These are phyloP conservation scores for Paspalum vaginatum DNA, from an alignment of 176 grass and related monocot genomes.

Conservation along the genomic window DNA sequence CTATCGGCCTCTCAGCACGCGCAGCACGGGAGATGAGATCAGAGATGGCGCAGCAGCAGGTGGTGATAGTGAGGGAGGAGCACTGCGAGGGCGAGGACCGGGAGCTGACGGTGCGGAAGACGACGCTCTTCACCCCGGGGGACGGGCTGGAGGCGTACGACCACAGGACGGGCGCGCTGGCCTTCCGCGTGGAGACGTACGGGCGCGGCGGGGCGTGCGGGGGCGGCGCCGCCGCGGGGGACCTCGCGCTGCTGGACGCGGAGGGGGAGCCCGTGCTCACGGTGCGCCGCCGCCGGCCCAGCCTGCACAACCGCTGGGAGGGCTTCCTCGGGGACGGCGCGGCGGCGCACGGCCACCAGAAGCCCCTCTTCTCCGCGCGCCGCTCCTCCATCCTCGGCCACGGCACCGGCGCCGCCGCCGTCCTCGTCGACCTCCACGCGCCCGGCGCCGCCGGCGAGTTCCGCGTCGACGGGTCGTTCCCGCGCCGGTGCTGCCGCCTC, in stretches of 20 bases:
- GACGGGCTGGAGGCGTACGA: slow-evolving; percentile 94
- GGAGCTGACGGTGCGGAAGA: slow-evolving; percentile 96
- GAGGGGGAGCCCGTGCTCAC: slow-evolving; percentile 66
- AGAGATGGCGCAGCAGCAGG: neutral
- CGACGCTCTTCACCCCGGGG: slow-evolving; percentile 71
- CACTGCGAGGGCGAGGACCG: slow-evolving; percentile 64
- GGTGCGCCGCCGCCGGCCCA: slow-evolving; percentile 73
- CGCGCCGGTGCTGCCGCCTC: slow-evolving; percentile 74
- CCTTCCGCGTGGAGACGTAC: slow-evolving; percentile 91
- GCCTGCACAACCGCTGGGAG: slow-evolving; percentile 94
- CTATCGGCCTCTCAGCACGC: too few relatives aligned
- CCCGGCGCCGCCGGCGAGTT: slow-evolving; percentile 44
- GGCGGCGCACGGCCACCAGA: slow-evolving; percentile 38
- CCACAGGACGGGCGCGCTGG: slow-evolving; percentile 69
- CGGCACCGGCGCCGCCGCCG: slow-evolving; percentile 48
- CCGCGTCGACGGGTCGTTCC: slow-evolving; percentile 83
- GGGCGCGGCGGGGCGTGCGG: slow-evolving; percentile 44
- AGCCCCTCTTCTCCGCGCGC: slow-evolving; percentile 81
- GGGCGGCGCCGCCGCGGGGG: slow-evolving; percentile 49
- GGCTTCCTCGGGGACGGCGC: slow-evolving; percentile 73
- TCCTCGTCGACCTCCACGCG: slow-evolving; percentile 58
- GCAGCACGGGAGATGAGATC: too few relatives aligned
- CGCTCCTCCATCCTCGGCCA: slow-evolving; percentile 84
- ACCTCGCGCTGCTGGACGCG: slow-evolving; percentile 72
- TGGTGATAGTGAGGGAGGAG: slow-evolving; percentile 58